Base-by-base conservation (phyloP, 176 grass and related monocot genomes). In the Rhynchospora breviuscula region DNA sequence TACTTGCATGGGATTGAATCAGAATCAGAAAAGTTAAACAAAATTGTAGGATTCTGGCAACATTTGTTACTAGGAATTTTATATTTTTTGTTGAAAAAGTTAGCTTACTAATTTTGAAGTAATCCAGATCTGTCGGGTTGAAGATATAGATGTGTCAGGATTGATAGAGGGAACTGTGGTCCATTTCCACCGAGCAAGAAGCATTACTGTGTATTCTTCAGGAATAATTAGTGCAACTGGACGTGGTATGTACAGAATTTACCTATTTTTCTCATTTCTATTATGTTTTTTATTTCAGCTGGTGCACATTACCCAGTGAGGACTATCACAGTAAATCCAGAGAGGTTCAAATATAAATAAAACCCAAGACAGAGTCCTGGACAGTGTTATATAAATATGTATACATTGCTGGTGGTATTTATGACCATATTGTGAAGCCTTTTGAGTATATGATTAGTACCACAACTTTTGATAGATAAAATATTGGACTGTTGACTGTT, bases 81-180 rank as follows among this genome's bases (percentile, higher is more conserved):
- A 17, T 52, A 9, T 52, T 10, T 53, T 76, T 31, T 31, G 14
- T 57, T 54, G 17, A 9, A 31, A 11, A 77, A 56, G 49, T 17
- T 15, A 18, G 54, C 15, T 57, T 33, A 33, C 4, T 40, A 31
- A 56, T 8, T 78, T 78, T 78, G 22, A 78, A 31, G 15, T 57
- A 78, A 8, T 89, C 75, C 79, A 99, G 97, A 91, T 99, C 48
- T 99, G 97, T 71, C 97, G 97, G 31, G 93, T 99, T 84, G 97
- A 99, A 93, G 97, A 96, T 88, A 90, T 99, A 90, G 93, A 99
- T 81, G 93, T 99, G 25, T 89, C 86, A 80, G 97, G 97, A 76
- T 89, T 94, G 74, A 31, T 99, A 74, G 82, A 96, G 89, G 97
- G 97, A 89, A 89, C 93, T 68, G 97, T 99, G 76, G 66, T 99